Conservation (phyloP, 202 grass and related monocot genomes). For the Schoenoplectus triqueter region DNA sequence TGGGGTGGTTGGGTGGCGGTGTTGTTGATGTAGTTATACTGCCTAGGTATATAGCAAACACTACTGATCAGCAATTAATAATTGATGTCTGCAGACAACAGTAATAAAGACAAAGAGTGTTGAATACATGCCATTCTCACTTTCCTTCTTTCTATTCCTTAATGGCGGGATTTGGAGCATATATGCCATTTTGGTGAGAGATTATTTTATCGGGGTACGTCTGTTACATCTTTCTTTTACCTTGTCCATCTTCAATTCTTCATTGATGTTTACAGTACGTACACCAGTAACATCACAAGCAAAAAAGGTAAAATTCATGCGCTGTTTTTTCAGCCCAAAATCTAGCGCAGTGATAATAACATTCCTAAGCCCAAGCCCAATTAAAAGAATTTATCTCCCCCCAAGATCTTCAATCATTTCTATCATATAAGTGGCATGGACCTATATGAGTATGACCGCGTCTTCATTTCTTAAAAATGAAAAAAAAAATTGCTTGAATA, state of each 20-base stretch:
- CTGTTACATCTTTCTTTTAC: background rate
- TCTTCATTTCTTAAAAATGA: background rate
- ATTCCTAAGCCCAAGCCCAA: background rate
- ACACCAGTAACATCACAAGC: background rate
- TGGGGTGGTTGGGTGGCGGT: background rate
- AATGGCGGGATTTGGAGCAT: slow-evolving; percentile 84
- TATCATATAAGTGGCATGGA: background rate
- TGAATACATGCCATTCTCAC: slow-evolving; percentile 91
- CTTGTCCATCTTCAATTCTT: background rate
- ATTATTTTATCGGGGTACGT: slow-evolving; percentile 79
- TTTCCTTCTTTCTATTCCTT: slow-evolving; percentile 95
- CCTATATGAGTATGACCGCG: background rate
- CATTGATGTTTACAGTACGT: background rate
- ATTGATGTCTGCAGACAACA: slow-evolving; percentile 50
- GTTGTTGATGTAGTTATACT: background rate
- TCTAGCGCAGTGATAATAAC: background rate
- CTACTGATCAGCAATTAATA: background rate
- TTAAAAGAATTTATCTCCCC: background rate
- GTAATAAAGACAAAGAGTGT: slow-evolving; percentile 77
- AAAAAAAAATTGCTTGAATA: background rate
- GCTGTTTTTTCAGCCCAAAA: background rate
- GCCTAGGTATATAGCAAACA: background rate
- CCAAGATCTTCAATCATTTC: background rate
- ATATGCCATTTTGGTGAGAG: slow-evolving; percentile 70
- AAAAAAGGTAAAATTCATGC: background rate